These are phyloP conservation scores for Fusarium buxicola DNA, from an alignment of 2,329 filamentous ascomycete species.

Conservation along the genomic window DNA sequence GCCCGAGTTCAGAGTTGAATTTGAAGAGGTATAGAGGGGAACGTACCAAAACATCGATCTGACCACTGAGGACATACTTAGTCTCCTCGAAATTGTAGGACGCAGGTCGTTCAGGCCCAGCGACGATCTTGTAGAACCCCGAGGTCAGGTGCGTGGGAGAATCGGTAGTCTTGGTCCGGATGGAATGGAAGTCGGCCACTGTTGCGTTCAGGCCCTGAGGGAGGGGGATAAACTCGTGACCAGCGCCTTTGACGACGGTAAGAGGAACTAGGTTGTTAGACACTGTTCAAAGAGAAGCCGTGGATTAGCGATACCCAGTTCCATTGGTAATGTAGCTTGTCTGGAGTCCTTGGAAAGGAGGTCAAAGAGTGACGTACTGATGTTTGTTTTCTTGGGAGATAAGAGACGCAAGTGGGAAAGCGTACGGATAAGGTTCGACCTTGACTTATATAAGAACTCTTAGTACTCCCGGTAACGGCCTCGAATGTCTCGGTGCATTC, in stretches of 20 bases:
- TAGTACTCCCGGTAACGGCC: not conserved
- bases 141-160: constrained; percentile 41
- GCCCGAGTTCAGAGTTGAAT: no score
- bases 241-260: constrained; percentile 43
- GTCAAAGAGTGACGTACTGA: not conserved
- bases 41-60: constrained; percentile 42
- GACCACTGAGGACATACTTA: constrained; percentile 42
- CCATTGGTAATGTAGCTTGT: no score
- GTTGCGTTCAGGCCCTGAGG: constrained; percentile 43
- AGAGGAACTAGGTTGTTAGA: constrained; percentile 40
- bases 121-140: constrained; percentile 42
- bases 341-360: not conserved
- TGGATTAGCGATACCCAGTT: not conserved
- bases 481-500: constrained; percentile 8
- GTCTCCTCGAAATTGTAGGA: constrained; percentile 42
- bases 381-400: constrained; percentile 1
- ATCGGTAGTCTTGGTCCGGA: constrained; percentile 41
- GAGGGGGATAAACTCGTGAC: constrained; percentile 41
- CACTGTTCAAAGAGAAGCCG: constrained; percentile 15
- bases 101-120: constrained; percentile 38
- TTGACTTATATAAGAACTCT: not conserved
- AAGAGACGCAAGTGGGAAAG: not conserved
- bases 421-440: not conserved
- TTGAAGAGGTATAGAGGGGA: no score
- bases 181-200: constrained; percentile 41